A percentile compares a stretch with the other conserved stretches of the same genome.
Conservation (phyloP, 306 rosid genomes). For the Cucurbita argyrosperma region DNA sequence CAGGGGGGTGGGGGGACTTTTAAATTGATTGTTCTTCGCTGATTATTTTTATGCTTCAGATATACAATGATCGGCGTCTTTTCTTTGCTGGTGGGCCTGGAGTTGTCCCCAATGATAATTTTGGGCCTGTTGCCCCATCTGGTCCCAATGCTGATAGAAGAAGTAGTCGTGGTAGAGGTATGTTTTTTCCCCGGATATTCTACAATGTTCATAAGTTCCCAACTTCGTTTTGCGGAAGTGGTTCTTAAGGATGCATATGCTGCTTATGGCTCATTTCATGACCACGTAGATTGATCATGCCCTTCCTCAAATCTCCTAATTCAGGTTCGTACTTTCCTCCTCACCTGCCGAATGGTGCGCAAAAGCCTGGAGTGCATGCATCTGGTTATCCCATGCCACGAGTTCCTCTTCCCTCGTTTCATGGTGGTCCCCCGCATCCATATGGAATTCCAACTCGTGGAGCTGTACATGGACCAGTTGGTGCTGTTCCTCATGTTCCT, state of each 20-base stretch:
- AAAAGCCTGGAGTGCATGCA: slow-evolving; percentile 83
- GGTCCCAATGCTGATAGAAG: slow-evolving; percentile 57
- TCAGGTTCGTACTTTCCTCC: slow-evolving; percentile 78
- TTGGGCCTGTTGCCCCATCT: slow-evolving; percentile 43
- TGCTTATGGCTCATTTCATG: not conserved
- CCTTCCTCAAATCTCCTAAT: not conserved
- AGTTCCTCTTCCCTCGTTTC: slow-evolving; percentile 72
- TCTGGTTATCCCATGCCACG: slow-evolving; percentile 80
- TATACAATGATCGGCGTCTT: slow-evolving; percentile 85
- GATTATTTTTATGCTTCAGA: slow-evolving; percentile 25
- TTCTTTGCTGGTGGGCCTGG: slow-evolving; percentile 93
- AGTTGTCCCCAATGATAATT: slow-evolving; percentile 55
- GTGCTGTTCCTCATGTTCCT: slow-evolving; percentile 98
- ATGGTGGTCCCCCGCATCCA: slow-evolving; percentile 88
- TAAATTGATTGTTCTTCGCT: not conserved
- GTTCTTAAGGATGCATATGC: not conserved
- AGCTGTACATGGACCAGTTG: slow-evolving; percentile 93
- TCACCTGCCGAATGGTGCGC: slow-evolving; percentile 84
- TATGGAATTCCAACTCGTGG: slow-evolving; percentile 98
- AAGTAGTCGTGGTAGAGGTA: slow-evolving; percentile 85
- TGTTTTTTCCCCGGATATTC: slow-evolving; percentile 8
- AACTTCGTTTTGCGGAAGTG: not conserved
- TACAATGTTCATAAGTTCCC: not conserved
- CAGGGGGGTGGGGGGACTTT: not conserved
- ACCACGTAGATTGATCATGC: too few relatives aligned